phyloP scores from a whole-genome alignment of 352 stramenopile genomes.

The Globisporangium alternatum region DNA sequence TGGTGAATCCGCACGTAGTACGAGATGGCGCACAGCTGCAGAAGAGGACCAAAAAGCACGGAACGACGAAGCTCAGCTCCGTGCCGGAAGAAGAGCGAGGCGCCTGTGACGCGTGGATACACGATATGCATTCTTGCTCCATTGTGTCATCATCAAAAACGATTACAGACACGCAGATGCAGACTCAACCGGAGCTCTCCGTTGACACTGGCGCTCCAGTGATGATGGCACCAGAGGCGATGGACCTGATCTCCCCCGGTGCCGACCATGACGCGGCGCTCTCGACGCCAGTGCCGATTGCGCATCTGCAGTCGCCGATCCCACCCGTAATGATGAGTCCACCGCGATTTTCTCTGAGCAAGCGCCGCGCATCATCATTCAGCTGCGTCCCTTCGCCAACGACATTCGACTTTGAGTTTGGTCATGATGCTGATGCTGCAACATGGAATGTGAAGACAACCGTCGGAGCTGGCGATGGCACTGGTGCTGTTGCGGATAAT shows the following conservation, averaged over 20 bases:
- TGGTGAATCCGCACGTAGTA: not conserved
- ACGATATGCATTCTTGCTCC: not conserved
- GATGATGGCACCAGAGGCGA: not conserved
- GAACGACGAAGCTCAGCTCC: constrained; percentile 1
- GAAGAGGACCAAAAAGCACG: constrained; percentile 14
- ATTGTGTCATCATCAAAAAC: not conserved
- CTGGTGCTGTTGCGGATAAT: not conserved
- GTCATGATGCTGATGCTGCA: not conserved
- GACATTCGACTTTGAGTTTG: not conserved
- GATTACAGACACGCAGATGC: not conserved
- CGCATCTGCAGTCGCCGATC: constrained; percentile 26
- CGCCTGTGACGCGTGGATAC: not conserved
- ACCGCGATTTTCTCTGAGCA: not conserved
- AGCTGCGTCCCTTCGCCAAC: constrained; percentile 2
- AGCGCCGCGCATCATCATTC: constrained; percentile 2
- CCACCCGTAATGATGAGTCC: constrained; percentile 18
- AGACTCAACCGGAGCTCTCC: not conserved
- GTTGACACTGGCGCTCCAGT: not conserved
- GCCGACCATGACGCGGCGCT: constrained; percentile 20
- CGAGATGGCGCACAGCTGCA: constrained; percentile 7
- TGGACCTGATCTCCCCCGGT: constrained; percentile 27
- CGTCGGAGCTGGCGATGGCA: not conserved
- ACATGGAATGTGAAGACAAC: not conserved
- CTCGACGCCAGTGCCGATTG: constrained; percentile 17
- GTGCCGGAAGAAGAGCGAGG: constrained; percentile 13